These are phyloP conservation scores for Stereum hirsutum DNA, from an alignment of 1,284 basidiomycete species.

Conservation along the genomic window DNA sequence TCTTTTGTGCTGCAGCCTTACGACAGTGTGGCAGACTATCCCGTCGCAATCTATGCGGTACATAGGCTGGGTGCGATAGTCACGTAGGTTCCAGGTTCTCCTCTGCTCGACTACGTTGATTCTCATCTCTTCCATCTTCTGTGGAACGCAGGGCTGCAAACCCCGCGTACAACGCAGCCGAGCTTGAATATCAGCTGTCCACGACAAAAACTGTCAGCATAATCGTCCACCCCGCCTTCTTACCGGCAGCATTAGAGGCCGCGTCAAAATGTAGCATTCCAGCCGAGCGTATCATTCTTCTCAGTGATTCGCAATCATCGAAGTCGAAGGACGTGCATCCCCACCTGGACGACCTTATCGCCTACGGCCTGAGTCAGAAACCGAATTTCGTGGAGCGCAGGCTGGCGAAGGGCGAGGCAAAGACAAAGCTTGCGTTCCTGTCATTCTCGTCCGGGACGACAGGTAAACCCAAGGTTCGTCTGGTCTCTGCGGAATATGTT, in stretches of 20 bases:
- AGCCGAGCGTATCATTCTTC: constrained; percentile 42
- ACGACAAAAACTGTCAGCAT: constrained; percentile 47
- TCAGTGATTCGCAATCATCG: constrained; percentile 24
- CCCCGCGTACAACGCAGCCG: constrained; percentile 58
- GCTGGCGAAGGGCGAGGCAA: constrained; percentile 54
- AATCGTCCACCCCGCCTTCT: constrained; percentile 44
- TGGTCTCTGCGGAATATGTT: constrained; percentile 18
- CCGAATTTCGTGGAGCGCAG: constrained; percentile 37
- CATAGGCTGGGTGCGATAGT: constrained; percentile 67
- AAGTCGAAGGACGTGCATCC: constrained; percentile 7
- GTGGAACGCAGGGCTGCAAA: constrained; percentile 45
- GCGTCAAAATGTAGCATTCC: constrained; percentile 43
- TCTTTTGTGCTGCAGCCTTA: constrained; percentile 4
- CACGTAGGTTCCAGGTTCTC: constrained; percentile 10
- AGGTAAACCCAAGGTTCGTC: constrained; percentile 58
- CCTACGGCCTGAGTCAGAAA: constrained; percentile 36
- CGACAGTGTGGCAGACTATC: constrained; percentile 44
- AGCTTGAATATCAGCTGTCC: constrained; percentile 55
- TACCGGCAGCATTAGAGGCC: constrained; percentile 41
- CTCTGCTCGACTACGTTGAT: not conserved
- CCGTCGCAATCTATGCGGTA: constrained; percentile 63
- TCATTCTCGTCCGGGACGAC: constrained; percentile 81
- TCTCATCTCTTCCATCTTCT: not conserved
- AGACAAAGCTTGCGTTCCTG: constrained; percentile 62
- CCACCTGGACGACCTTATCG: constrained; percentile 46